A percentile compares a stretch with the other conserved stretches of the same genome.
Conservation (phyloP, 2,329 filamentous ascomycete genomes). For the Cladosporium phlei region DNA sequence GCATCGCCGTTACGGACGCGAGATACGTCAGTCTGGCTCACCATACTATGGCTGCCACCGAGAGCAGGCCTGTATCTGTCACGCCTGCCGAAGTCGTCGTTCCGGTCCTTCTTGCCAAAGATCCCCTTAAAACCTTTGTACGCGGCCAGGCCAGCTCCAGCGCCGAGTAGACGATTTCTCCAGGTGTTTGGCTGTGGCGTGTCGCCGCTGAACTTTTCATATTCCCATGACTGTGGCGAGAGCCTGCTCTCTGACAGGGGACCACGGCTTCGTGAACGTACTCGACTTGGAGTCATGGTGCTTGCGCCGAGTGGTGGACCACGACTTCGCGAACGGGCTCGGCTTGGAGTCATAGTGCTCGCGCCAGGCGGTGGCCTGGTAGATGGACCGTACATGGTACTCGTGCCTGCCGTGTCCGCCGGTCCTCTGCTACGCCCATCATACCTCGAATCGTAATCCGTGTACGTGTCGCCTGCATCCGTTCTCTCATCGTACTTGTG, state of each 20-base stretch:
- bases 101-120: slow-evolving; percentile 46
- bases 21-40: slow-evolving; percentile 45
- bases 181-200: slow-evolving; percentile 33
- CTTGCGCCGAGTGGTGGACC: slow-evolving; percentile 7
- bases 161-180: slow-evolving; percentile 43
- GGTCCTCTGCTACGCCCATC: slow-evolving; percentile 11
- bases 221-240: slow-evolving; percentile 31
- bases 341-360: slow-evolving; percentile 10
- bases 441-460: slow-evolving; percentile 11
- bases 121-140: slow-evolving; percentile 44
- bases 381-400: slow-evolving; percentile 13
- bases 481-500: slow-evolving; percentile 8
- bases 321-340: slow-evolving; percentile 14
- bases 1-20: slow-evolving; percentile 52
- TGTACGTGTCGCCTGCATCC: slow-evolving; percentile 10
- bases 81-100: slow-evolving; percentile 47
- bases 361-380: slow-evolving; percentile 13
- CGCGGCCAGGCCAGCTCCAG: slow-evolving; percentile 41
- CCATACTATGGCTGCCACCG: slow-evolving; percentile 40
- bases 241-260: slow-evolving; percentile 18
- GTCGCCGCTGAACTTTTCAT: slow-evolving; percentile 39
- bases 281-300: slow-evolving; percentile 8
- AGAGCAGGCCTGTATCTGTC: slow-evolving; percentile 46
- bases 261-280: slow-evolving; percentile 13
- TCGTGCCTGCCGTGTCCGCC: background rate